Base-by-base conservation (phyloP, 768 basidiomycete species). In the Trametes villosa region DNA sequence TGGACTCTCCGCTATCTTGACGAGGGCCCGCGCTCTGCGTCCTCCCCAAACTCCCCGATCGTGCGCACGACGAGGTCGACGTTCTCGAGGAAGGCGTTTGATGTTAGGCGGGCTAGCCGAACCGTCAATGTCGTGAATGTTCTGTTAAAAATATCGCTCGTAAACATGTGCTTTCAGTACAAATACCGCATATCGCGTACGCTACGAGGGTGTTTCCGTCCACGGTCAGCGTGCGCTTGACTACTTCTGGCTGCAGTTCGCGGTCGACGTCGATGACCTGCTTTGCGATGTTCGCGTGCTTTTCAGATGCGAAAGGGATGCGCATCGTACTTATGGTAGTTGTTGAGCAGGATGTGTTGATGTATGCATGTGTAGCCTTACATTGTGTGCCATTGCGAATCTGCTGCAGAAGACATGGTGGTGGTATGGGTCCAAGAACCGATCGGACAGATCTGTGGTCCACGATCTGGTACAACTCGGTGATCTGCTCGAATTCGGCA, bases 1-100 rank as follows among this genome's bases (percentile, higher is more conserved):
- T n/a, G 38, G 45, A 57, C 57, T 49, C 38, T 46, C 40, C 26
- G 29, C 53, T 47, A 40, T 51, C 49, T 52, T 59, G 46, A 50
- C 49, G 62, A 42, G 48, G 63, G 54, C 7, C 33, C 63, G 22
- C 65, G 68, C 57, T 68, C 81, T 18, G 89, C 86, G 57, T 88
- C 85, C 55, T 88, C 85, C 12, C 86, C 87, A 72, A 95, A 96
- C 63, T 88, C 86, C 47, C 84, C 83, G 62, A 97, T 79, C 20
- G 94, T 96, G 40, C 91, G 86, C 13, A 88, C 81, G 48, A 96
- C 85, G 34, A 97, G 80, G 70, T 96, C 92, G 31, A 94, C 81
- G 67, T 94, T 95, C 70, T 96, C 94, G 47, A 97, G 79, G 75
- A 92, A 96, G 15, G 87, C 87, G 67, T 97, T 97, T 49, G 90